A percentile compares a stretch with the other conserved stretches of the same genome.
Evolutionary conservation across 768 basidiomycete genomes (phyloP).

Genomic region (Antrodiella citrinella): DNA sequence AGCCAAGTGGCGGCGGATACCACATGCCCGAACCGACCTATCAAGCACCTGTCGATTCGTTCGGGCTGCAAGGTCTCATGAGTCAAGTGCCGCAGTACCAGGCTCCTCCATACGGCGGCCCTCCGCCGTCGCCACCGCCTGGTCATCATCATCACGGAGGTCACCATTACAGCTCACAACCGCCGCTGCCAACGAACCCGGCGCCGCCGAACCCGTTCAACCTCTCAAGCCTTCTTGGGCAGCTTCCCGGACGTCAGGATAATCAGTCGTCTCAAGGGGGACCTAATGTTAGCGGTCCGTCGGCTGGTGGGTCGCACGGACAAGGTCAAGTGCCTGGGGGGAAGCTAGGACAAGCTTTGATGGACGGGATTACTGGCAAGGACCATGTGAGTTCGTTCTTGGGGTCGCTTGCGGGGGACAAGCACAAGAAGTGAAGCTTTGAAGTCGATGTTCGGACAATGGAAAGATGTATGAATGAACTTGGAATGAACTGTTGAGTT

Average conservation of each 20-base stretch:
- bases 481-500: too few species aligned
- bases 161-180: not conserved
- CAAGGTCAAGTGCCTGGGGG: not conserved
- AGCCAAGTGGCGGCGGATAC: not conserved
- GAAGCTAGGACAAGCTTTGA: not conserved
- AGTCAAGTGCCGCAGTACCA: not conserved
- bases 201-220: not conserved
- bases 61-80: not conserved
- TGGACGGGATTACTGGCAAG: not conserved
- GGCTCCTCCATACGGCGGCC: too few species aligned
- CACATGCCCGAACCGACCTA: not conserved
- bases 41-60: not conserved
- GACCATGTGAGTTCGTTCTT: not conserved
- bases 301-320: not conserved
- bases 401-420: not conserved
- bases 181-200: not conserved
- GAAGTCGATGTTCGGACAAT: too few species aligned
- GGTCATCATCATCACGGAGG: too few species aligned
- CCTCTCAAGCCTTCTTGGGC: slow-evolving; percentile 1
- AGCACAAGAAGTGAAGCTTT: not conserved
- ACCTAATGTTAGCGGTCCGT: not conserved
- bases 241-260: not conserved
- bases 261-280: not conserved
- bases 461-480: too few species aligned
- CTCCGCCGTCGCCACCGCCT: too few species aligned